Conservation (phyloP, 352 stramenopile genomes). For the Pythium phragmitis region DNA sequence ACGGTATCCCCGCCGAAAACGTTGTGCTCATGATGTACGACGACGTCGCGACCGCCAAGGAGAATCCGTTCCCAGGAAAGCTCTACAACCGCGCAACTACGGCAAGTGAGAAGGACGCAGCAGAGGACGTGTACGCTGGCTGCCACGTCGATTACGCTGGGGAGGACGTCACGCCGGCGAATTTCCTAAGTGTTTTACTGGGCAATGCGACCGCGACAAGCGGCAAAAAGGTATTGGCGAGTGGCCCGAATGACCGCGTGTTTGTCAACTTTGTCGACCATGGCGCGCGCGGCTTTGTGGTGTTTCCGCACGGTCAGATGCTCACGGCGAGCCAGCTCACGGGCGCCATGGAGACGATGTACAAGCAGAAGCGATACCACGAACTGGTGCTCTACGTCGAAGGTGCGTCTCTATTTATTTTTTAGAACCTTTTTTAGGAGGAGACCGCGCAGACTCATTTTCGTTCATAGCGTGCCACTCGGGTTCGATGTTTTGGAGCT, state of each 20-base stretch:
- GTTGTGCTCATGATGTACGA: constrained; percentile 94
- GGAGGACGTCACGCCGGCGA: constrained; percentile 77
- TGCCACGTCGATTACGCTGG: constrained; percentile 74
- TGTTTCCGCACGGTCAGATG: constrained; percentile 75
- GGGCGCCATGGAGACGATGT: constrained; percentile 71
- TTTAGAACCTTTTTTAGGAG: no score
- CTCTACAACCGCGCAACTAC: constrained; percentile 87
- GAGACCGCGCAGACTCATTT: no score
- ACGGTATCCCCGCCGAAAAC: constrained; percentile 85
- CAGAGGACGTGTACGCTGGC: constrained; percentile 78
- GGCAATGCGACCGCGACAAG: constrained; percentile 55
- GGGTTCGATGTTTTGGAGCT: constrained; percentile 88
- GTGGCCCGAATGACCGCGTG: constrained; percentile 79
- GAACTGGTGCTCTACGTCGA: constrained; percentile 92
- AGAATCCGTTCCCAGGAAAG: constrained; percentile 86
- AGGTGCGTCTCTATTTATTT: not conserved
- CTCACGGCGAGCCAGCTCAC: constrained; percentile 77
- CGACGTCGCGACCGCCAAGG: constrained; percentile 71
- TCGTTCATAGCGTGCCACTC: constrained; percentile 65
- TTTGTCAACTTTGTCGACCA: constrained; percentile 94
- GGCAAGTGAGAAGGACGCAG: constrained; percentile 4
- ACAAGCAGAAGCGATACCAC: constrained; percentile 83
- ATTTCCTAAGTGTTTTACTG: constrained; percentile 83
- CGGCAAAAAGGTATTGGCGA: constrained; percentile 82
- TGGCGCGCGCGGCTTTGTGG: constrained; percentile 80